Base-by-base conservation (phyloP, 345 rosid species). In the Pistacia integerrima region DNA sequence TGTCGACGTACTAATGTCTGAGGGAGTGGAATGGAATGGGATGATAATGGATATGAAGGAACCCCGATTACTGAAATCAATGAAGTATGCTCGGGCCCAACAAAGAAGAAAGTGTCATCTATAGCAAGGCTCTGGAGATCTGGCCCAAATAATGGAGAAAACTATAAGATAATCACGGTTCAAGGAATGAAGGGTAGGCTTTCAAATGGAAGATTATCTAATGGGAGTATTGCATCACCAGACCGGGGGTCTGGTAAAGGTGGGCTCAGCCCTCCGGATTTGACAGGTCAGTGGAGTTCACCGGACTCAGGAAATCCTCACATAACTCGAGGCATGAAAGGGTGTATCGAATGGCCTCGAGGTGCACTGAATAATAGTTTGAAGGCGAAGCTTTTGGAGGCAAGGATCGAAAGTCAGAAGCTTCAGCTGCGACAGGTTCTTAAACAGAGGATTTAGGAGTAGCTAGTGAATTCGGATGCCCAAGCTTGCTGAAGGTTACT, bases 271-370 rank as follows among this genome's bases (percentile, higher is more conserved):
- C 94, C 87, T 59, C 76, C 85, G 5, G 95, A 92, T 73, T 79
- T 85, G 62, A 78, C 69, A 49, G 97, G 85, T 70, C 93, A 91
- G 44, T 94, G 98, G 98, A 92, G 93, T 77, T 91, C 95, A 2
- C 97, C 97, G 0, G 98, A 97, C 55, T 83, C 89, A 0, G 90
- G 87, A 64, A 87, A 89, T 78, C 90, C 90, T 67, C 93, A 88
- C 76, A 76, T 93, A 69, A 84, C 85, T 38, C 82, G 89, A 68
- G 98, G 97, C 57, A 91, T 90, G 97, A 97, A 94, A 80, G 98
- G 99, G 36, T 94, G 99, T 90, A 94, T 97, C 38, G 99, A 97
- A 63, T 97, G 98, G 98, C 92, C 97, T 28, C 92, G 93, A 17
- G 92, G 87, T 4, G 74, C 87, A 17, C 97, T 91, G 82, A 97